phyloP scores from a whole-genome alignment of 805 yeast species.

The Metschnikowia anglica region DNA sequence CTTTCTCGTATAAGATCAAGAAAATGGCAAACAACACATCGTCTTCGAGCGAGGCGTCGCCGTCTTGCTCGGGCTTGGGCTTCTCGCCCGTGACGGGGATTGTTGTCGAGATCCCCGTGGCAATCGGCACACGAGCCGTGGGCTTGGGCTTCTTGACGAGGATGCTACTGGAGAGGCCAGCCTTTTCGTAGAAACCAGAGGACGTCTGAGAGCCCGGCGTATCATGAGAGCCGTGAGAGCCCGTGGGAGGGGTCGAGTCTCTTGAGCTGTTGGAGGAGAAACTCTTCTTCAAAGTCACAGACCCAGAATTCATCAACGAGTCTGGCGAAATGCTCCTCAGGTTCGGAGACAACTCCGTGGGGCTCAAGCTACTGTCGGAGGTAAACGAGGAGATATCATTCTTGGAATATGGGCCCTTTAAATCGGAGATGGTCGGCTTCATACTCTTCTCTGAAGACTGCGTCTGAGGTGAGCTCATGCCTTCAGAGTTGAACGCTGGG shows the following conservation, averaged over 20 bases:
- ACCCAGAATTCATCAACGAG: slow-evolving; percentile 37
- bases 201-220: neutral
- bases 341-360: slow-evolving; percentile 34
- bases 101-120: slow-evolving; percentile 73
- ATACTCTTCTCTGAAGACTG: slow-evolving; percentile 3
- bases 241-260: slow-evolving; percentile 32
- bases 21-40: slow-evolving; percentile 76
- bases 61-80: slow-evolving; percentile 66
- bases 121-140: slow-evolving; percentile 50
- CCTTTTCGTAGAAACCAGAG: slow-evolving; percentile 4
- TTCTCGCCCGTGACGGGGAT: slow-evolving; percentile 75
- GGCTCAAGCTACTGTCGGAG: slow-evolving; percentile 23
- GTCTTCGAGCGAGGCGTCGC: slow-evolving; percentile 62
- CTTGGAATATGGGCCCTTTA: slow-evolving; percentile 18
- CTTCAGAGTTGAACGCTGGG: slow-evolving; percentile 39
- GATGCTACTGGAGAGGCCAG: slow-evolving; percentile 13
- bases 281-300: slow-evolving; percentile 15
- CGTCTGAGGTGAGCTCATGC: slow-evolving; percentile 7
- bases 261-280: slow-evolving; percentile 30
- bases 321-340: slow-evolving; percentile 45
- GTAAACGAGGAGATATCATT: slow-evolving; percentile 8
- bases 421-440: slow-evolving; percentile 19
- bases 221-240: neutral
- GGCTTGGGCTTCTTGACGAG: slow-evolving; percentile 33
- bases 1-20: slow-evolving; percentile 66